A percentile compares a stretch with the other conserved stretches of the same genome.
These are phyloP conservation scores for Moringa oleifera DNA, from an alignment of 345 rosid species.

Conservation along the genomic window DNA sequence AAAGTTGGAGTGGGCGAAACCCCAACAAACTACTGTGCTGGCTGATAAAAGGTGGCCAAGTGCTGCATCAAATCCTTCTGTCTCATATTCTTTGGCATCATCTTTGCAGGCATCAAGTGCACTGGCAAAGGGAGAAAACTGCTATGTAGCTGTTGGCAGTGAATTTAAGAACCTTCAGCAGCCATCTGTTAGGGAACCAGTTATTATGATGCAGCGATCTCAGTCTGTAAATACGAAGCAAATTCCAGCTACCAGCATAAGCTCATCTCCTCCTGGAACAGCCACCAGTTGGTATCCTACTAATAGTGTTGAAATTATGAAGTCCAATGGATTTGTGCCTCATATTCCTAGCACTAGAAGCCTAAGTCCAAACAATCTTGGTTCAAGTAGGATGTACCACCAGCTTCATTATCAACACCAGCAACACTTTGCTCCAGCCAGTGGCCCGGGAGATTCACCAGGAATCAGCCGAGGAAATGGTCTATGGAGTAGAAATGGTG, in stretches of 20 bases:
- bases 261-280: conserved; percentile 47
- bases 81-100: conserved; percentile 49
- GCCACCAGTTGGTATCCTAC: conserved; percentile 49
- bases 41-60: conserved; percentile 54
- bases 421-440: conserved; percentile 40
- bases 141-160: conserved; percentile 37
- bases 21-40: conserved; percentile 39
- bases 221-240: conserved; percentile 51
- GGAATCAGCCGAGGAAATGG: conserved; percentile 44
- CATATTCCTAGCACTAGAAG: conserved; percentile 40
- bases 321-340: conserved; percentile 48
- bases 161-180: conserved; percentile 56
- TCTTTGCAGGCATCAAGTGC: conserved; percentile 48
- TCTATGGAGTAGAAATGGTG: conserved; percentile 41
- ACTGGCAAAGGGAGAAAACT: conserved; percentile 46
- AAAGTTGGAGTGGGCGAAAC: conserved; percentile 63
- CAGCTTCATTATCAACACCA: conserved; percentile 55
- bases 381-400: conserved; percentile 45
- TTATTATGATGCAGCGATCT: conserved; percentile 63
- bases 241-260: conserved; percentile 39
- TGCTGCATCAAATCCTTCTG: conserved; percentile 39
- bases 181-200: conserved; percentile 51
- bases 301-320: conserved; percentile 40
- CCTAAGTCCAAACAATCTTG: conserved; percentile 32
- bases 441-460: conserved; percentile 39